Evolutionary conservation across 2,329 filamentous ascomycete genomes (phyloP).

Genomic region (Beauveria bassiana): DNA sequence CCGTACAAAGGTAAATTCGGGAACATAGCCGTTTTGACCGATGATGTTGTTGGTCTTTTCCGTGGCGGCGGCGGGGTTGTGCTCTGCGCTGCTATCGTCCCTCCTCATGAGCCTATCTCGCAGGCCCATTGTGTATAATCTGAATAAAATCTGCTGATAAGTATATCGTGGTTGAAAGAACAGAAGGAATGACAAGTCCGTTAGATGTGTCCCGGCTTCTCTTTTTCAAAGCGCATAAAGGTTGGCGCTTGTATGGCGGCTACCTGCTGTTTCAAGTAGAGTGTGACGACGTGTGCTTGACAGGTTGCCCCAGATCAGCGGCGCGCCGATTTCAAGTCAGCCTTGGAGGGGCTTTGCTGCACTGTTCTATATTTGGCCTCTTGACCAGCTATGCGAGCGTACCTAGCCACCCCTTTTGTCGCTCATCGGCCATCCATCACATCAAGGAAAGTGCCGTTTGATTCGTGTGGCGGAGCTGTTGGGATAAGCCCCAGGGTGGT

Average conservation of each 20-base stretch:
- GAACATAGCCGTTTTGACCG: constrained; percentile 25
- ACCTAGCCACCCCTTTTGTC: neutral
- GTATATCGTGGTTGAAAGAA: neutral
- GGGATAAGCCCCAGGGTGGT: neutral
- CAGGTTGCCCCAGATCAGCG: neutral
- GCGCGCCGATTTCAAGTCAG: neutral
- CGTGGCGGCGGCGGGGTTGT: constrained; percentile 24
- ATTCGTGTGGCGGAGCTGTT: constrained; percentile 2
- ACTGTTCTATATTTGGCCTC: neutral
- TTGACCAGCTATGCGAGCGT: neutral
- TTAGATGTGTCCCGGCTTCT: neutral
- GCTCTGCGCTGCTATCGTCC: constrained; percentile 26
- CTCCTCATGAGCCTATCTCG: constrained; percentile 49
- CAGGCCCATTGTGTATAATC: constrained; percentile 35
- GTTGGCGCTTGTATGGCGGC: neutral
- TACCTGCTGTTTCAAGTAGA: neutral
- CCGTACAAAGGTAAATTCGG: constrained; percentile 76
- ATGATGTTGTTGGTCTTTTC: constrained; percentile 19
- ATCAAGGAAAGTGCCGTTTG: neutral
- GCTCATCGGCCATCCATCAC: neutral
- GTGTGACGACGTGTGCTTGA: neutral
- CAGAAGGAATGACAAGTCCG: neutral
- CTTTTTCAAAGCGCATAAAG: neutral
- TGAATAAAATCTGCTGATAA: neutral
- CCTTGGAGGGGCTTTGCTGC: neutral